phyloP scores from a whole-genome alignment of 345 rosid species.

The Syzygium aqueum region DNA sequence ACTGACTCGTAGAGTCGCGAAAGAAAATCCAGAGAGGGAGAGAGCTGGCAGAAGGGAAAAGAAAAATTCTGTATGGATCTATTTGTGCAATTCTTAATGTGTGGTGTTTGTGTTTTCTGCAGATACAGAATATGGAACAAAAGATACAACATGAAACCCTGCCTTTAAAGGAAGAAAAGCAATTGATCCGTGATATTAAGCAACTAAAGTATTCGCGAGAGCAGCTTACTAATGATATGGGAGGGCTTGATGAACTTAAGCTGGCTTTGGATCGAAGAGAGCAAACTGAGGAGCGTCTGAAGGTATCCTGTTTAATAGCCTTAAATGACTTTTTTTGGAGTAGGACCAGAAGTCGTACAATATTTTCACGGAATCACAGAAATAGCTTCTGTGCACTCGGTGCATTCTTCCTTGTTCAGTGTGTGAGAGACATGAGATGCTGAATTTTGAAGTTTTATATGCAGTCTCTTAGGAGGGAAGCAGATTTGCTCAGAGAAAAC shows the following conservation, averaged over 20 bases:
- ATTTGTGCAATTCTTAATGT: background rate
- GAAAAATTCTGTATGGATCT: background rate
- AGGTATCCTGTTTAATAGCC: slow-evolving; percentile 34
- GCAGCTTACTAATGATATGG: slow-evolving; percentile 42
- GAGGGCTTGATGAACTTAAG: slow-evolving; percentile 50
- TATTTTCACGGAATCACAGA: background rate
- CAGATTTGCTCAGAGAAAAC: slow-evolving; percentile 43
- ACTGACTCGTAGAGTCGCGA: background rate
- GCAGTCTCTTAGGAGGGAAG: slow-evolving; percentile 69
- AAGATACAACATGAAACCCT: slow-evolving; percentile 68
- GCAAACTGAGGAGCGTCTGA: slow-evolving; percentile 55
- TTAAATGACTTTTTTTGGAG: background rate
- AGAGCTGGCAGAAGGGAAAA: background rate
- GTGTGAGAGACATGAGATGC: background rate
- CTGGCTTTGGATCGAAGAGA: slow-evolving; percentile 52
- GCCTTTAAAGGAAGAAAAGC: slow-evolving; percentile 68
- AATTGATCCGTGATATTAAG: slow-evolving; percentile 56
- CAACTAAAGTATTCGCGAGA: slow-evolving; percentile 53
- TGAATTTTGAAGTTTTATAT: background rate
- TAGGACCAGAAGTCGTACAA: background rate
- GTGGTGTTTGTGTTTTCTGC: background rate
- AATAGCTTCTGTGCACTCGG: background rate
- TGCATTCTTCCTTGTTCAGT: background rate
- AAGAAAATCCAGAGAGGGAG: background rate
- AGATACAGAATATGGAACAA: slow-evolving; percentile 64